phyloP scores from a whole-genome alignment of 805 yeast genomes.

The Gaillardinia entomophila region DNA sequence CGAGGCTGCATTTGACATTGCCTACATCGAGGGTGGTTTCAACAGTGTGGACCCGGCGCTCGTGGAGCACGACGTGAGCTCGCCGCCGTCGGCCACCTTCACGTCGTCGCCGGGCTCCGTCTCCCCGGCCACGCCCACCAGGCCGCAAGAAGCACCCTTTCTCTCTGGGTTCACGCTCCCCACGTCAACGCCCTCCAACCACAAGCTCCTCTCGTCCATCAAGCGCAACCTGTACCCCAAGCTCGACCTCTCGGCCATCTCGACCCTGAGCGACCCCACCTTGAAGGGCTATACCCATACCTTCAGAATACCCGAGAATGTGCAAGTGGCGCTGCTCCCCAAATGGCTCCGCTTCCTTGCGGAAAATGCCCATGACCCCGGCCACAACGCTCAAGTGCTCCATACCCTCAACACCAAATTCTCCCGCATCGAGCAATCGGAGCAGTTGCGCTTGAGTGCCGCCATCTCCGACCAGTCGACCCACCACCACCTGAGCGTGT shows the following conservation, averaged over 20 bases:
- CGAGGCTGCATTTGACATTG: slow-evolving; percentile 13
- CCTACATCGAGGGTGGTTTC: slow-evolving; percentile 24
- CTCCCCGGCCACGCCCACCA: slow-evolving; percentile 7
- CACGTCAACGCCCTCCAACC: slow-evolving; percentile 29
- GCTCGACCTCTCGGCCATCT: slow-evolving; percentile 11
- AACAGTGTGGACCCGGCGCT: slow-evolving; percentile 4
- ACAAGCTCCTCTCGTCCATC: slow-evolving; percentile 29
- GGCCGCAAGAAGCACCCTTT: slow-evolving; percentile 4
- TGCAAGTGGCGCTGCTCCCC: slow-evolving; percentile 18
- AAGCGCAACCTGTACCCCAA: slow-evolving; percentile 25
- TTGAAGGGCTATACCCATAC: slow-evolving; percentile 13
- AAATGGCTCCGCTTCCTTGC: slow-evolving; percentile 25
- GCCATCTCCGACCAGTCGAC: slow-evolving; percentile 19
- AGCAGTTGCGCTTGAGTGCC: slow-evolving; percentile 30
- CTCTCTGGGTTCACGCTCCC: slow-evolving; percentile 41
- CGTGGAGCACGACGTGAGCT: not conserved
- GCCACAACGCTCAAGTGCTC: slow-evolving; percentile 15
- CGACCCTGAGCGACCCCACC: slow-evolving; percentile 3
- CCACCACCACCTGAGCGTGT: slow-evolving; percentile 14
- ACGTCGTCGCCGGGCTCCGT: slow-evolving; percentile 5
- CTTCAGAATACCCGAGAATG: slow-evolving; percentile 16
- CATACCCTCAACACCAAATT: slow-evolving; percentile 23
- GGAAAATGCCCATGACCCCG: slow-evolving; percentile 7
- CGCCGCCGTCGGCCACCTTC: not conserved
- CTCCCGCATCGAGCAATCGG: slow-evolving; percentile 32